Conservation (phyloP, 2,329 filamentous ascomycete genomes). For the Colletotrichum tanaceti region DNA sequence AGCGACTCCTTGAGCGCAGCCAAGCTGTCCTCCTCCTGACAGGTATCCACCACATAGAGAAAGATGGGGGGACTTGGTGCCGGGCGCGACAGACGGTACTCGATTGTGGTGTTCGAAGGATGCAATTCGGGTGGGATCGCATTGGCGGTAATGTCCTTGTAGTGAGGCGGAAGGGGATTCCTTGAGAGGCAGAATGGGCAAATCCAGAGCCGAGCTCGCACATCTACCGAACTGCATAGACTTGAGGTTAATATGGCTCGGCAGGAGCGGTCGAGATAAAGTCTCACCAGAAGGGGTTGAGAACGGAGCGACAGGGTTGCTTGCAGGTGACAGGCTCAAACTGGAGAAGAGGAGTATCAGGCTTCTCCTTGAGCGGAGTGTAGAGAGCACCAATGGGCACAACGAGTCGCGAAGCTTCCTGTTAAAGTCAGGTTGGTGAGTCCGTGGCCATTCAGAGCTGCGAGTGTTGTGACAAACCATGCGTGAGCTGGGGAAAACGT, state of each 20-base stretch:
- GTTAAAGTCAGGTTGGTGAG: constrained; percentile 43
- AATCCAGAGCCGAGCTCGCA: constrained; percentile 86
- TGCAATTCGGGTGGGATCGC: constrained; percentile 87
- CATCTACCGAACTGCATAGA: constrained; percentile 77
- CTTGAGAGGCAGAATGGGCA: constrained; percentile 88
- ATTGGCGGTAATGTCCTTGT: constrained; percentile 88
- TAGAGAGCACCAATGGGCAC: constrained; percentile 97
- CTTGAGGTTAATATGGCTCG: constrained; percentile 22
- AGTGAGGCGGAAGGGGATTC: constrained; percentile 85
- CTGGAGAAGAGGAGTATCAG: constrained; percentile 86
- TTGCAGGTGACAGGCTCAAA: constrained; percentile 99
- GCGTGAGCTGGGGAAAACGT: constrained; percentile 96
- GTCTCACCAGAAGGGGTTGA: constrained; percentile 94
- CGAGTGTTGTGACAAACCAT: constrained; percentile 72
- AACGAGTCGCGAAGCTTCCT: constrained; percentile 94
- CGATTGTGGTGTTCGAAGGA: constrained; percentile 86
- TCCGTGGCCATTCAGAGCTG: neutral
- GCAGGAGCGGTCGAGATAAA: neutral
- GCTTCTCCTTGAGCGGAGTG: constrained; percentile 95
- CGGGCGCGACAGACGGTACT: constrained; percentile 83
- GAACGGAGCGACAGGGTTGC: constrained; percentile 90
- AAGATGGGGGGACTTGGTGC: constrained; percentile 90
- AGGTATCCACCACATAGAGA: constrained; percentile 87
- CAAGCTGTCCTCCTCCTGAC: constrained; percentile 88
- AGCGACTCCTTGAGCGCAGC: constrained; percentile 86